A percentile compares a stretch with the other conserved stretches of the same genome.
Evolutionary conservation across 2,329 filamentous ascomycete genomes (phyloP).

Genomic region (Curvularia sp.): DNA sequence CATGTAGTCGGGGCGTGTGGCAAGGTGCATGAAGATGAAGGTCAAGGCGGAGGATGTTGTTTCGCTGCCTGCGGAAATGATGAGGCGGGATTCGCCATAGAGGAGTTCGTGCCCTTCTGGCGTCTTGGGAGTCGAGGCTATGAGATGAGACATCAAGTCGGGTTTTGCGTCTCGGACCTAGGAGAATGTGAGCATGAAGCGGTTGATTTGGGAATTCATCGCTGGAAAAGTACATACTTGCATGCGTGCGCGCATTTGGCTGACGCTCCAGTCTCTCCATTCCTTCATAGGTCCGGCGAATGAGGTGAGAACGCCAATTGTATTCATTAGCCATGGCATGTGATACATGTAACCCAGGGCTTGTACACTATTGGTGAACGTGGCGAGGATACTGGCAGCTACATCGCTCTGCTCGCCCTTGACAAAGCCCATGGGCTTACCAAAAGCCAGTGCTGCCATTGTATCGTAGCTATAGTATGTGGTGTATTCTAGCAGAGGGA

Average conservation of each 20-base stretch:
- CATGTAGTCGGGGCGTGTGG: conserved; percentile 28
- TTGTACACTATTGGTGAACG: conserved; percentile 41
- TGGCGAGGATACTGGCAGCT: conserved; percentile 34
- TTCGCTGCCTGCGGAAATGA: conserved; percentile 48
- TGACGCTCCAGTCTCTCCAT: conserved; percentile 36
- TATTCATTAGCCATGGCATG: conserved; percentile 42
- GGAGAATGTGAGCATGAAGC: conserved; percentile 2
- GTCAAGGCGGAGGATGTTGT: conserved; percentile 62
- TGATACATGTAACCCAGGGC: conserved; percentile 36
- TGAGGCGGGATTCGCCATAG: conserved; percentile 42
- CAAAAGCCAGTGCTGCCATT: conserved; percentile 57
- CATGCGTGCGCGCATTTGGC: conserved; percentile 33
- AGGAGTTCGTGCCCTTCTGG: conserved; percentile 29
- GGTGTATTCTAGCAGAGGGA: conserved; percentile 53
- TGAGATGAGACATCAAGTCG: conserved; percentile 37
- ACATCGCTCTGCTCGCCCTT: conserved; percentile 46
- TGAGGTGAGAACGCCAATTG: conserved; percentile 27
- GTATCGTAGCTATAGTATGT: conserved; percentile 56
- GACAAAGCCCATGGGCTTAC: conserved; percentile 50
- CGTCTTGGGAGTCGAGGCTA: conserved; percentile 26
- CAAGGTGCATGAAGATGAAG: conserved; percentile 56
- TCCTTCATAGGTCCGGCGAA: conserved; percentile 37
- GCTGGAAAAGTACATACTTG: conserved; percentile 17
- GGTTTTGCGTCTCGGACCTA: conserved; percentile 27
- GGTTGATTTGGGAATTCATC: not conserved